A percentile compares a stretch with the other conserved stretches of the same genome.
phyloP scores from a whole-genome alignment of 1,139 yeast genomes.

The Candida labiduridarum region DNA sequence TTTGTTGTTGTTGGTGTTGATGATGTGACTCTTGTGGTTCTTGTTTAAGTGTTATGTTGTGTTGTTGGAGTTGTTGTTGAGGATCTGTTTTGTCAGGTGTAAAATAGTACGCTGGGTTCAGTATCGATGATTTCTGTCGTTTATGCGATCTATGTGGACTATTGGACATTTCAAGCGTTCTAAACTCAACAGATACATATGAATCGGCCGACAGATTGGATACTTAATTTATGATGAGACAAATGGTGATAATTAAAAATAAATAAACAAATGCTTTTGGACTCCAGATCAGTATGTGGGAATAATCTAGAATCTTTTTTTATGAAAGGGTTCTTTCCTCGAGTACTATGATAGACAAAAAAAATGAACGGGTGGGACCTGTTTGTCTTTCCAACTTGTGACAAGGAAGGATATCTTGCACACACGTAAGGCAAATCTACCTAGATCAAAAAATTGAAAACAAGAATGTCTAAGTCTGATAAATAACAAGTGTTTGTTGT shows the following conservation, averaged over 20 bases:
- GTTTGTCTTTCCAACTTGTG: not conserved
- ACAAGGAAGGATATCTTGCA: not conserved
- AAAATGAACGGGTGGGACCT: not conserved
- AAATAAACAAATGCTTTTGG: not conserved
- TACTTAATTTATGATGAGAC: not conserved
- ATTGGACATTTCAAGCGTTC: slow-evolving; percentile 23
- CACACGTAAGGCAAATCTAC: not conserved
- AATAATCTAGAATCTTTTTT: not conserved
- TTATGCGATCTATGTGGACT: slow-evolving; percentile 35
- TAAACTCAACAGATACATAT: slow-evolving; percentile 7
- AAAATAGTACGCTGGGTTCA: slow-evolving; percentile 38
- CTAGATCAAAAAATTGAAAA: not conserved
- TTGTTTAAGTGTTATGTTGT: not conserved
- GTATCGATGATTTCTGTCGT: slow-evolving; percentile 45
- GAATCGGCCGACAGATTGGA: slow-evolving; percentile 8
- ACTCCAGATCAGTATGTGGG: not conserved
- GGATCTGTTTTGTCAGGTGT: slow-evolving; percentile 14
- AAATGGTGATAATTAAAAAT: not conserved
- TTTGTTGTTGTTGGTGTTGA: slow-evolving; percentile 1
- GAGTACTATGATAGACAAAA: not conserved
- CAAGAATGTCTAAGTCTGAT: not conserved
- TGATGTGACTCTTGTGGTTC: slow-evolving; percentile 3
- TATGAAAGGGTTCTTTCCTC: not conserved
- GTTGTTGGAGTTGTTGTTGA: slow-evolving; percentile 7
- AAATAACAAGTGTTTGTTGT: slow-evolving; percentile 2